These are phyloP conservation scores for Termitomyces sp. DNA, from an alignment of 768 basidiomycete genomes.

Conservation along the genomic window DNA sequence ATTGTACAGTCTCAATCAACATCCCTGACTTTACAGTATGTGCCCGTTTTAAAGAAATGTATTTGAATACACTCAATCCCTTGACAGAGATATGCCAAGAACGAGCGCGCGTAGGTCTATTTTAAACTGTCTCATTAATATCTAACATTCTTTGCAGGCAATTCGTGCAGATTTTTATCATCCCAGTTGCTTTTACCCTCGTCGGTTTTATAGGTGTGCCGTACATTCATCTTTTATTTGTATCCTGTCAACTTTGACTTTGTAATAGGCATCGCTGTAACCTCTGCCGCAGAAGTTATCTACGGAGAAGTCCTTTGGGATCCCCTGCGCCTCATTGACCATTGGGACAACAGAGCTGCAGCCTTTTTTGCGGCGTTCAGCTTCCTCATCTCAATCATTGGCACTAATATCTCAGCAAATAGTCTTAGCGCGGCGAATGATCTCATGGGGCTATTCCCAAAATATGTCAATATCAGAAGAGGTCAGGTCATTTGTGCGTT, in stretches of 20 bases:
- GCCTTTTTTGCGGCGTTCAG: conserved; percentile 80
- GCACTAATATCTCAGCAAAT: conserved; percentile 77
- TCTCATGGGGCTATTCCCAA: conserved; percentile 72
- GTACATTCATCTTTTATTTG: background rate
- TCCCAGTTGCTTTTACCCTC: conserved; percentile 73
- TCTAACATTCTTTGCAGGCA: conserved; percentile 36
- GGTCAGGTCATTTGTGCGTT: conserved; percentile 78
- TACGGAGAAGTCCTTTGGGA: conserved; percentile 72
- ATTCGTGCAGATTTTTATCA: conserved; percentile 70
- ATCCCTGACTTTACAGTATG: conserved; percentile 77
- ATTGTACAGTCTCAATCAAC: conserved; percentile 69
- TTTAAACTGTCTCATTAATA: background rate
- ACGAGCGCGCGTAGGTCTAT: conserved; percentile 50
- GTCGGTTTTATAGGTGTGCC: conserved; percentile 58
- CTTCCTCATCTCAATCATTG: conserved; percentile 69
- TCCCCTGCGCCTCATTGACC: conserved; percentile 68
- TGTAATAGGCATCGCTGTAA: conserved; percentile 61
- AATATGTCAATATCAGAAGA: conserved; percentile 75
- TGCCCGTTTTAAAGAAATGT: background rate
- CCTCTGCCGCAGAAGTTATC: conserved; percentile 66
- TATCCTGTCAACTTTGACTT: background rate
- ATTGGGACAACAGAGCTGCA: conserved; percentile 82
- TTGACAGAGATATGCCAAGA: conserved; percentile 65
- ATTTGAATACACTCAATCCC: too few relatives aligned
- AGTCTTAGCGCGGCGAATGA: conserved; percentile 73